Conservation (phyloP, 169 alveolate genomes). For the Plasmodium gonderi region DNA sequence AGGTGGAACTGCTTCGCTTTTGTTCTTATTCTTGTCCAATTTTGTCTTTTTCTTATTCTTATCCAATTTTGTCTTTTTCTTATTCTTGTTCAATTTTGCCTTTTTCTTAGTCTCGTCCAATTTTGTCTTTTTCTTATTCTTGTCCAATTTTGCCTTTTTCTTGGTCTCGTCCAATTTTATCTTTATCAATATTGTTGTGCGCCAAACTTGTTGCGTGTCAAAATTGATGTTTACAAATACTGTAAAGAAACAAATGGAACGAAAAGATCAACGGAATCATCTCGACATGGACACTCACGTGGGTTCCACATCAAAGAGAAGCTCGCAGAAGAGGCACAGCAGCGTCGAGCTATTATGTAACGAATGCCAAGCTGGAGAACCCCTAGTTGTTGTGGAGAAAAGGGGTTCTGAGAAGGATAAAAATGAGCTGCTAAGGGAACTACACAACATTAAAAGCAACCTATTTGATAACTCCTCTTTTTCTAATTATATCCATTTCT, state of each 20-base stretch:
- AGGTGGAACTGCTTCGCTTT: not conserved
- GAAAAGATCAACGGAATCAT: too few relatives aligned
- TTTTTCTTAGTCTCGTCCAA: too few relatives aligned
- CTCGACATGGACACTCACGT: too few relatives aligned
- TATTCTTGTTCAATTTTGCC: too few relatives aligned
- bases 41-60: not conserved
- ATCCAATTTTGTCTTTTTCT: not conserved
- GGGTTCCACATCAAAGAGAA: too few relatives aligned
- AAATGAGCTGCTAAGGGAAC: conserved; percentile 23
- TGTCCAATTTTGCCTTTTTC: too few relatives aligned
- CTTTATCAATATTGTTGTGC: too few relatives aligned
- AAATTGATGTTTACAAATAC: too few relatives aligned
- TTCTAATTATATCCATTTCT: conserved; percentile 64
- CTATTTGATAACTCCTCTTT: conserved; percentile 34
- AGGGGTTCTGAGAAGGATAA: not conserved
- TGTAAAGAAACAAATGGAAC: too few relatives aligned
- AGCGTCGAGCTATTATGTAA: conserved; percentile 2
- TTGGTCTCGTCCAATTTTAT: too few relatives aligned
- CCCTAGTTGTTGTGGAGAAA: not conserved
- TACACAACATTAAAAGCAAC: conserved; percentile 41
- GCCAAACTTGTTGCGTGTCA: too few relatives aligned
- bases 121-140: too few relatives aligned
- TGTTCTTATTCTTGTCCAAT: not conserved
- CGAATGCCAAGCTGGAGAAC: not conserved
- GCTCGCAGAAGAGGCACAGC: not conserved